A percentile compares a stretch with the other conserved stretches of the same genome.
Conservation (phyloP, 2,329 filamentous ascomycete genomes). For the Rhytidhysteron rufulum region DNA sequence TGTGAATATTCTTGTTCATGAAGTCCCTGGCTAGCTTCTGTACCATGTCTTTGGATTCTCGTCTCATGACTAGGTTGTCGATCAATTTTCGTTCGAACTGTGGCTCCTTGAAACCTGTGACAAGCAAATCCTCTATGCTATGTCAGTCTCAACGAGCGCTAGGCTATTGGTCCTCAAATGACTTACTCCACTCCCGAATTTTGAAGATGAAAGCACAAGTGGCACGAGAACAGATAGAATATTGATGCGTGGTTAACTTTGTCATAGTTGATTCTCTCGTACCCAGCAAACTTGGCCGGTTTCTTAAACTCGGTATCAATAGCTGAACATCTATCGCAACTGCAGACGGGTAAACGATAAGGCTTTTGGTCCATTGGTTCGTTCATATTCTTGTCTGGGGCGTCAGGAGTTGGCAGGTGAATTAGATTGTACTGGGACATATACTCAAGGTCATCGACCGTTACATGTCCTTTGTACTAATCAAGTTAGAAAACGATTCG, state of each 20-base stretch:
- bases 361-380: no score
- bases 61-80: slow-evolving; percentile 27
- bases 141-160: no score
- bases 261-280: slow-evolving; percentile 8
- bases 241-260: slow-evolving; percentile 9
- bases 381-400: no score
- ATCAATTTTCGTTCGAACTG: slow-evolving; percentile 25
- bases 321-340: no score
- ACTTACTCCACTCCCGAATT: slow-evolving; percentile 7
- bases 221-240: slow-evolving; percentile 9
- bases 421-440: slow-evolving; percentile 3
- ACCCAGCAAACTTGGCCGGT: slow-evolving; percentile 8
- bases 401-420: neutral
- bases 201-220: slow-evolving; percentile 9
- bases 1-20: no score
- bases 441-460: slow-evolving; percentile 10
- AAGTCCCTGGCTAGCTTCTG: slow-evolving; percentile 26
- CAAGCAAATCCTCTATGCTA: slow-evolving; percentile 16
- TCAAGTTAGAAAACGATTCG: no score
- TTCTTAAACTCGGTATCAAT: no score
- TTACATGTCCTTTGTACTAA: slow-evolving; percentile 9
- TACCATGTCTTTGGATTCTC: slow-evolving; percentile 15
- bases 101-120: slow-evolving; percentile 18
- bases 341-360: no score
- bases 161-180: no score